These are phyloP conservation scores for Magnolia kwangsiensis DNA, from an alignment of 164 flowering plant species.

Conservation along the genomic window DNA sequence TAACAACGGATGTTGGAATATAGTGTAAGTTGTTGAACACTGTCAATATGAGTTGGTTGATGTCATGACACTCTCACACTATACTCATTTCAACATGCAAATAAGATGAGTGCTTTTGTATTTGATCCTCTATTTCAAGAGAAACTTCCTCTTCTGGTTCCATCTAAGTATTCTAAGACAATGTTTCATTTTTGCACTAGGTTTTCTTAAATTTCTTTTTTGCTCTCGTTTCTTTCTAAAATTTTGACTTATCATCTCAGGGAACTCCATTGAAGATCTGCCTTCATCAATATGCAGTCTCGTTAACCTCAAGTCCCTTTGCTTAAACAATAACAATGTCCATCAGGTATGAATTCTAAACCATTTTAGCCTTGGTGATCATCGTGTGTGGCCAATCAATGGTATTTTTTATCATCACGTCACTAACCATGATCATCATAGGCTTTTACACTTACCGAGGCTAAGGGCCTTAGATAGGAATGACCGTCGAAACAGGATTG, in stretches of 20 bases:
- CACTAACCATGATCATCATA: neutral
- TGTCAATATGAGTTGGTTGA: too few relatives aligned
- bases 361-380: neutral
- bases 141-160: neutral
- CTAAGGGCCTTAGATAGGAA: neutral
- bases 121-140: too few relatives aligned
- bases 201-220: neutral
- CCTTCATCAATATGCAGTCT: slow-evolving; percentile 91
- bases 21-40: too few relatives aligned
- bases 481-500: neutral
- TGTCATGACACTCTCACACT: too few relatives aligned
- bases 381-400: neutral
- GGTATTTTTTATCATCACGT: neutral
- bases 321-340: slow-evolving; percentile 69
- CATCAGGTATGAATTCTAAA: slow-evolving; percentile 51
- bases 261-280: slow-evolving; percentile 72
- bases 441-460: neutral
- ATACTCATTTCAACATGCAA: too few relatives aligned
- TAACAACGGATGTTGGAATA: too few relatives aligned
- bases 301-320: slow-evolving; percentile 72
- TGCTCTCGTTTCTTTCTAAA: neutral
- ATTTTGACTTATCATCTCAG: slow-evolving; percentile 39
- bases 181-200: neutral
- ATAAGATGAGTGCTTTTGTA: too few relatives aligned
- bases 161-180: neutral